Conservation (phyloP, 2,329 filamentous ascomycete species). For the Metarhizium sp. region DNA sequence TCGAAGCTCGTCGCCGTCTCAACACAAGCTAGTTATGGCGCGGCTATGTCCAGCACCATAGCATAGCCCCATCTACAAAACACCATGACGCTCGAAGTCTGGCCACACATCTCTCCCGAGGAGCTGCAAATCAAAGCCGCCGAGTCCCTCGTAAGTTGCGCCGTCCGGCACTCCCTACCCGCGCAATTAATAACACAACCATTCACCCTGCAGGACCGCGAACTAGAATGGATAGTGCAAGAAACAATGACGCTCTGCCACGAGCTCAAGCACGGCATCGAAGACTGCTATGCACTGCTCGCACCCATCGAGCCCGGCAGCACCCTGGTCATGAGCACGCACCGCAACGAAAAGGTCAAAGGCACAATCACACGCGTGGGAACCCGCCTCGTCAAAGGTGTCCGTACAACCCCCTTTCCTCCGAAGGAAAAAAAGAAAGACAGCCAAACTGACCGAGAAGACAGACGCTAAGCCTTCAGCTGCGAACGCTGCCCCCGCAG, state of each 20-base stretch:
- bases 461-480: constrained; percentile 67
- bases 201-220: constrained; percentile 31
- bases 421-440: constrained; percentile 5
- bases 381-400: constrained; percentile 83
- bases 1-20: not conserved
- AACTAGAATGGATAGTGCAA: constrained; percentile 45
- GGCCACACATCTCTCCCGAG: constrained; percentile 41
- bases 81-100: constrained; percentile 49
- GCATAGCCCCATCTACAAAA: not conserved
- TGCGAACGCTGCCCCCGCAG: constrained; percentile 54
- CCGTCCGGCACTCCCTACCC: not conserved
- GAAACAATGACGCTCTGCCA: constrained; percentile 39
- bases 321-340: constrained; percentile 81
- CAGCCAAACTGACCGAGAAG: not conserved
- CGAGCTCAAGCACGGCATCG: constrained; percentile 55
- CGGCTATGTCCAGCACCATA: not conserved
- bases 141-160: constrained; percentile 37
- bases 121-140: constrained; percentile 41
- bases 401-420: constrained; percentile 32
- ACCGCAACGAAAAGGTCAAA: constrained; percentile 82
- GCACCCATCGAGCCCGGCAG: constrained; percentile 77
- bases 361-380: constrained; percentile 86
- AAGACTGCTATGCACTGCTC: constrained; percentile 82
- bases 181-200: not conserved
- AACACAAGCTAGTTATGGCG: not conserved